Evolutionary conservation across 768 basidiomycete species (phyloP), one percentile per base, ranked within the genome.

Genomic region (Phallus indusiatus): DNA sequence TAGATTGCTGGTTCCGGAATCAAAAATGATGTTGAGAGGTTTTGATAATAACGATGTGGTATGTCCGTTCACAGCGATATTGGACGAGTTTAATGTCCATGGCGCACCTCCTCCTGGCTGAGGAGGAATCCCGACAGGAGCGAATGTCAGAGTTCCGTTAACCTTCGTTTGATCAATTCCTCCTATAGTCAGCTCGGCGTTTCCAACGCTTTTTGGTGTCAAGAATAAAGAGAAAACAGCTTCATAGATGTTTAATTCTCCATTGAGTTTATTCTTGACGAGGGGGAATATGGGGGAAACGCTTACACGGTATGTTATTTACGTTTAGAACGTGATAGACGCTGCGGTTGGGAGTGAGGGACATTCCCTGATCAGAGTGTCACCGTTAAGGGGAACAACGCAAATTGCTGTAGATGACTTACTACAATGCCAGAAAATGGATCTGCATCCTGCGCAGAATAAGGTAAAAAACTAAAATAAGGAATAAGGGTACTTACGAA

Each of bases 1-100:
- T 47, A 81, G 66, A 66, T 83, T 83, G 64, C 79, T 80, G 21
- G 80, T 82, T 35, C 82, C 80, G 59, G 76, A 78, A 67, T 83
- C 81, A 62, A 83, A 82, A 54, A 82, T 79, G 65, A 83, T 72
- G 52, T 36, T 63, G 73, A 33, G 75, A 49, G 66, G 62, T 14
- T 67, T 66, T 53, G 73, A 73, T 50, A 82, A 69, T 8, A 74
- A 56, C 5, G 72, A 67, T 11, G 70, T 78, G 1, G 79, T 79
- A 66, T 77, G 72, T 21, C 81, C 81, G 61, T 83, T 83, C 46
- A 84, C 79, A 21, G 69, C 75, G 46, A 82, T 68, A 34, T 70
- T 65, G 37, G 78, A 71, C 5, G 80, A 81, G 20, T 59, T 60
- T 16, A 82, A 72, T 58, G 71, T 66, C 81, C 81, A 83, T 12